These are phyloP conservation scores for Verticillium zaregamsianum DNA, from an alignment of 2,329 filamentous ascomycete genomes.

Conservation along the genomic window DNA sequence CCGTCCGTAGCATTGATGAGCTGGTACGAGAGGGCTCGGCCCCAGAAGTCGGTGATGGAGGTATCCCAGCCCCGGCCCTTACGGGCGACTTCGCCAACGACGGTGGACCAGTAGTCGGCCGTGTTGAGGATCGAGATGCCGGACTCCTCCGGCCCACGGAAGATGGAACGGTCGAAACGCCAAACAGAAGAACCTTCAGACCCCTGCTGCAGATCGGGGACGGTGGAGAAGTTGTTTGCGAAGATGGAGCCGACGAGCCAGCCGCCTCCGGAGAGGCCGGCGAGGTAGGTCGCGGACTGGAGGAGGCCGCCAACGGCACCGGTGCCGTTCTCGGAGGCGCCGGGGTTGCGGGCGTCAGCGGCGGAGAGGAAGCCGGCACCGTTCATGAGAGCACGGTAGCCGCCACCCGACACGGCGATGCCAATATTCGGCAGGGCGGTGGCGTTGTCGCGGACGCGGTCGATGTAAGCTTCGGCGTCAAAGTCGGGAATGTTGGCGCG, in stretches of 20 bases:
- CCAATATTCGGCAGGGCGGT: constrained; percentile 53
- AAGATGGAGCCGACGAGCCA: constrained; percentile 84
- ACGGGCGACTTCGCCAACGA: constrained; percentile 27
- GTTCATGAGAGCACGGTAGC: constrained; percentile 73
- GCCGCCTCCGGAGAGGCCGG: constrained; percentile 76
- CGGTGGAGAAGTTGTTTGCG: constrained; percentile 77
- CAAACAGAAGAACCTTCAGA: constrained; percentile 27
- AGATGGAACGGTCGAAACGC: constrained; percentile 36
- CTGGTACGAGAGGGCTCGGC: constrained; percentile 72
- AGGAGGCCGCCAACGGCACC: constrained; percentile 78
- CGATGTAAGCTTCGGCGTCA: constrained; percentile 70
- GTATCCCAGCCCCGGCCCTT: constrained; percentile 43
- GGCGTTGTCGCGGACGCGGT: constrained; percentile 60
- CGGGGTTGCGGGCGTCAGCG: constrained; percentile 68
- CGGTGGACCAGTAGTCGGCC: constrained; percentile 28
- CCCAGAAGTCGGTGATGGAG: constrained; percentile 85
- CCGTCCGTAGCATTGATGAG: constrained; percentile 73
- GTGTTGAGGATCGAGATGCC: constrained; percentile 24
- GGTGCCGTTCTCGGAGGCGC: constrained; percentile 42
- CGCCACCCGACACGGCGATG: constrained; percentile 72
- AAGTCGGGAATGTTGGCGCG: constrained; percentile 74
- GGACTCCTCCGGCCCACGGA: constrained; percentile 32
- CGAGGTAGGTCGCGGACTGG: constrained; percentile 75
- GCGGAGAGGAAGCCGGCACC: constrained; percentile 76
- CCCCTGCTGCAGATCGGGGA: constrained; percentile 50